phyloP scores from a whole-genome alignment of 768 basidiomycete genomes.

The Pisolithus microcarpus region DNA sequence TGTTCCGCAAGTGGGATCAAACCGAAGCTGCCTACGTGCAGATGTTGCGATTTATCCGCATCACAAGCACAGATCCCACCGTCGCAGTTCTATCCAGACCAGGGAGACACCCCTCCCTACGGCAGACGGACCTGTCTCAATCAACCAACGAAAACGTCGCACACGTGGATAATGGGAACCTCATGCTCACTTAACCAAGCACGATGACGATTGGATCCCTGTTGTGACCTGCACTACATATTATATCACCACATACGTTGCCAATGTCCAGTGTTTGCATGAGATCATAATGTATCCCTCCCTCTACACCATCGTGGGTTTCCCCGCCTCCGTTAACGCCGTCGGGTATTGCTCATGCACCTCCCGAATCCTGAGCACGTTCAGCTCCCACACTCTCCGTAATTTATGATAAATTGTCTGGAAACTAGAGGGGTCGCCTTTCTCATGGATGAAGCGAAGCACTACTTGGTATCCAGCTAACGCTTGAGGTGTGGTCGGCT shows the following conservation, averaged over 20 bases:
- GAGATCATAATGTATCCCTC: too few species aligned
- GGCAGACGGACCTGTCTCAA: neutral
- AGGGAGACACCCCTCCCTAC: conserved; percentile 47
- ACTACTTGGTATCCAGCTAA: conserved; percentile 47
- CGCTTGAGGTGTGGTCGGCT: conserved; percentile 33
- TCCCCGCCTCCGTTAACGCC: too few species aligned
- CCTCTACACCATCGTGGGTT: too few species aligned
- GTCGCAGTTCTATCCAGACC: conserved; percentile 46
- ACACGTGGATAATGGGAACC: conserved; percentile 22
- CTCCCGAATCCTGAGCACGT: conserved; percentile 24
- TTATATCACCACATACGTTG: neutral
- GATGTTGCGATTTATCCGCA: conserved; percentile 68
- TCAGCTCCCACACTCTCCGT: conserved; percentile 64
- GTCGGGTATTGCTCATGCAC: too few species aligned
- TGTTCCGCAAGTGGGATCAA: conserved; percentile 77
- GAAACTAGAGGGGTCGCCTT: conserved; percentile 79
- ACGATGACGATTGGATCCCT: conserved; percentile 31
- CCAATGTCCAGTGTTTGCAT: too few species aligned
- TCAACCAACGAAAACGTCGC: conserved; percentile 14
- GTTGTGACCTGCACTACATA: conserved; percentile 7
- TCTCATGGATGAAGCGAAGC: conserved; percentile 72
- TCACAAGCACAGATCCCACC: conserved; percentile 51
- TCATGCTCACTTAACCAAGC: conserved; percentile 25
- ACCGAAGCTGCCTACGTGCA: conserved; percentile 65
- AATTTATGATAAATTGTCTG: conserved; percentile 64